These are phyloP conservation scores for Thuja plicata DNA, from an alignment of 83 land plant genomes.

Conservation along the genomic window DNA sequence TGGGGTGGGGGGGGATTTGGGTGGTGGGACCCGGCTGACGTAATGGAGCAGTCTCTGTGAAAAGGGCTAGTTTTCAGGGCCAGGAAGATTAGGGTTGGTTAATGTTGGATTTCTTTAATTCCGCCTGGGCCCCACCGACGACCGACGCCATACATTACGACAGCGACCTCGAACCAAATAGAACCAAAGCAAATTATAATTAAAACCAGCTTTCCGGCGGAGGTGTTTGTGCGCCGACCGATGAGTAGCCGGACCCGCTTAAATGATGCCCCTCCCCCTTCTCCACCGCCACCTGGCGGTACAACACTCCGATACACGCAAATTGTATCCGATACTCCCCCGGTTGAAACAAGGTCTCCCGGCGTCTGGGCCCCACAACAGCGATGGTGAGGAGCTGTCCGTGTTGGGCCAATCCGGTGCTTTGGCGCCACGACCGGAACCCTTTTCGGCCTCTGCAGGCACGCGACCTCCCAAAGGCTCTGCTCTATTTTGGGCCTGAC, in stretches of 20 bases:
- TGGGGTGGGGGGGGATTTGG: neutral
- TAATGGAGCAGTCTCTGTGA: conserved; percentile 7
- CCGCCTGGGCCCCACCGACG: neutral
- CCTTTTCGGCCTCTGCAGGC: neutral
- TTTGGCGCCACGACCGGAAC: conserved; percentile 6
- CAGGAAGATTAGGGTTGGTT: neutral
- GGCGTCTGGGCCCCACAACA: neutral
- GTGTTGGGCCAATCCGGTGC: neutral
- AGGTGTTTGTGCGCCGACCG: conserved; percentile 4
- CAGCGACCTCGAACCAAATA: conserved; percentile 5
- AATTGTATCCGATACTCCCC: neutral
- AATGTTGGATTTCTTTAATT: neutral
- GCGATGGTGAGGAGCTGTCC: neutral
- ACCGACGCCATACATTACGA: conserved; percentile 17
- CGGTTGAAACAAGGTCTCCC: neutral
- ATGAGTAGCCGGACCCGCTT: neutral
- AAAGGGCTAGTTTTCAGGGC: conserved; percentile 1
- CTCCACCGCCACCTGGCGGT: neutral
- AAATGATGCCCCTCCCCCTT: too few species aligned
- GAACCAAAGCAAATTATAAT: neutral
- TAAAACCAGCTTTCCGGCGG: neutral
- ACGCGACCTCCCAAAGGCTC: neutral
- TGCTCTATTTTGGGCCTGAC: neutral
- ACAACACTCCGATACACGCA: neutral
- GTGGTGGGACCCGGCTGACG: neutral